A percentile compares a stretch with the other conserved stretches of the same genome.
These are phyloP conservation scores for Craterostigma plantagineum DNA, from an alignment of 257 asterid species.

Conservation along the genomic window DNA sequence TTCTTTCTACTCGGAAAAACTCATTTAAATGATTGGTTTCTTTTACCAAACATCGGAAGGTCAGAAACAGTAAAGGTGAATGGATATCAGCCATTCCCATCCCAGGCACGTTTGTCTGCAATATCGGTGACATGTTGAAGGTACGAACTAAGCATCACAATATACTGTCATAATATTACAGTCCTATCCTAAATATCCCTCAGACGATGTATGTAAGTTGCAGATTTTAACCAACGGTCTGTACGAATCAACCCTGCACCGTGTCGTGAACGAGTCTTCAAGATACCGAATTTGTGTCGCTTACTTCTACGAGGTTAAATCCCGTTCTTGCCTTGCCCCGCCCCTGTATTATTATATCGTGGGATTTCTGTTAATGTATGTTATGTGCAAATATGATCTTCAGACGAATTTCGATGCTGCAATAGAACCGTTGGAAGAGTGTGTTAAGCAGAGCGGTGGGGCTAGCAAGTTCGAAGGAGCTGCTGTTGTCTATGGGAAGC, in stretches of 20 bases:
- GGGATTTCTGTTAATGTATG: neutral
- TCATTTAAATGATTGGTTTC: neutral
- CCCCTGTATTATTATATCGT: too few species aligned
- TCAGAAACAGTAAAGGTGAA: slow-evolving; percentile 49
- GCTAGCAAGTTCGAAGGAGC: slow-evolving; percentile 42
- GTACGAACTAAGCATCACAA: slow-evolving; percentile 8
- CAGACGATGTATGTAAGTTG: neutral
- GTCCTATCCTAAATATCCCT: neutral
- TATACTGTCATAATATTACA: neutral
- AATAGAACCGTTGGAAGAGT: slow-evolving; percentile 47
- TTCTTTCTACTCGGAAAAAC: neutral
- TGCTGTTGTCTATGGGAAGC: slow-evolving; percentile 77
- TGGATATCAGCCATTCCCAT: slow-evolving; percentile 69
- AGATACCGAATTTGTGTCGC: slow-evolving; percentile 72
- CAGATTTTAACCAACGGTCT: slow-evolving; percentile 68
- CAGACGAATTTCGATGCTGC: slow-evolving; percentile 75
- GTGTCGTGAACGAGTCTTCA: slow-evolving; percentile 49
- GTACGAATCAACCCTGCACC: slow-evolving; percentile 78
- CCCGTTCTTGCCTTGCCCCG: neutral
- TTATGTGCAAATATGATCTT: slow-evolving; percentile 5
- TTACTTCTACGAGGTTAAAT: slow-evolving; percentile 61
- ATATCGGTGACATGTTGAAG: slow-evolving; percentile 89
- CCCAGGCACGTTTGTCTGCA: slow-evolving; percentile 82
- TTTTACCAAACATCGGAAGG: slow-evolving; percentile 22
- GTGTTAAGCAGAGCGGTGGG: slow-evolving; percentile 52